Percentiles rank a stretch among this genome's conserved stretches.
phyloP scores from a whole-genome alignment of 1,284 basidiomycete genomes.

The Tilletiaria anomala region DNA sequence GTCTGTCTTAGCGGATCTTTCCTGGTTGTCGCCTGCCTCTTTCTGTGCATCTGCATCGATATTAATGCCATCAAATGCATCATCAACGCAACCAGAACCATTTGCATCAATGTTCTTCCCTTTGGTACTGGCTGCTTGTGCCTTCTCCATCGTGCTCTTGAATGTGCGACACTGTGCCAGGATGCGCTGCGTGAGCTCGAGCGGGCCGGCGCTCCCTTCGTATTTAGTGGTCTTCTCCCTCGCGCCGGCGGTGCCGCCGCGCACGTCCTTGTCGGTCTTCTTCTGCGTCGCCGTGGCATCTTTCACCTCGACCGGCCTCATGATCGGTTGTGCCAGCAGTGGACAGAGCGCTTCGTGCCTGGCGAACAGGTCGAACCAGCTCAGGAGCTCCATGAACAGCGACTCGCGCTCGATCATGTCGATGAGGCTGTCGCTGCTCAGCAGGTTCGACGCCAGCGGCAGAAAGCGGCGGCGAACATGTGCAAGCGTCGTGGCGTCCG shows the following conservation, averaged over 20 bases:
- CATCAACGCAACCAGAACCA: too few species aligned
- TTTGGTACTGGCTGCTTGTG: neutral
- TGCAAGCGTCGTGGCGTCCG: slow-evolving; percentile 47
- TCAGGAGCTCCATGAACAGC: slow-evolving; percentile 72
- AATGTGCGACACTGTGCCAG: slow-evolving; percentile 72
- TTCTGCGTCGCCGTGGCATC: slow-evolving; percentile 44
- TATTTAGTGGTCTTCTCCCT: slow-evolving; percentile 50
- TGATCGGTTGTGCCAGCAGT: slow-evolving; percentile 5
- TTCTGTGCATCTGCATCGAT: slow-evolving; percentile 48
- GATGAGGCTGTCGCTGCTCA: slow-evolving; percentile 73
- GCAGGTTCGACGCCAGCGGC: slow-evolving; percentile 62
- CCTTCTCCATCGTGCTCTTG: slow-evolving; percentile 27
- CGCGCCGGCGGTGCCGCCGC: neutral
- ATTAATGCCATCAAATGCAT: slow-evolving; percentile 72
- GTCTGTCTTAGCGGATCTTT: slow-evolving; percentile 5
- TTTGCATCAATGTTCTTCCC: neutral
- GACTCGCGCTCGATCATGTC: slow-evolving; percentile 77
- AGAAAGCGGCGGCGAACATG: slow-evolving; percentile 77
- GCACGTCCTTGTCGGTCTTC: slow-evolving; percentile 42
- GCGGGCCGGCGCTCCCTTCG: slow-evolving; percentile 70
- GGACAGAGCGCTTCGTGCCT: slow-evolving; percentile 67
- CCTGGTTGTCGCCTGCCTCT: slow-evolving; percentile 16
- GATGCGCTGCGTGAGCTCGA: slow-evolving; percentile 73
- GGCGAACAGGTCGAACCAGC: slow-evolving; percentile 78
- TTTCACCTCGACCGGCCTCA: slow-evolving; percentile 1